Conservation (phyloP, 2,329 filamentous ascomycete species). For the Thelonectria blattea region DNA sequence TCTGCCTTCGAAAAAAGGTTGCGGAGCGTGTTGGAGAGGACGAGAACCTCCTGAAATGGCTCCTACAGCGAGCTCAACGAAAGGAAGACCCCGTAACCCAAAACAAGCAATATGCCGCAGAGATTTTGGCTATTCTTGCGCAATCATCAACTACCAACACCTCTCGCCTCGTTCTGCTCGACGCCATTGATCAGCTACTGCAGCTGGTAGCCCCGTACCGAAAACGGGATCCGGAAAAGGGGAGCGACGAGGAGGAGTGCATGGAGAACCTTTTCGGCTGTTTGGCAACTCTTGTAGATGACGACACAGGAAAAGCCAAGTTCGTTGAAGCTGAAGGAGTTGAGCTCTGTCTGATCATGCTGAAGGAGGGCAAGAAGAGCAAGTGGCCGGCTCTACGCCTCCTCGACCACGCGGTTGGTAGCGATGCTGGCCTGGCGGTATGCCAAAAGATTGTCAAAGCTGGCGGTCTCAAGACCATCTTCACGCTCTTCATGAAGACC, state of each 20-base stretch:
- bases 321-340: slow-evolving; percentile 91
- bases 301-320: slow-evolving; percentile 74
- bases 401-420: slow-evolving; percentile 78
- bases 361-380: slow-evolving; percentile 85
- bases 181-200: slow-evolving; percentile 80
- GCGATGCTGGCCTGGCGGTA: slow-evolving; percentile 58
- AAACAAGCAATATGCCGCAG: slow-evolving; percentile 94
- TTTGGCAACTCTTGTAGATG: slow-evolving; percentile 80
- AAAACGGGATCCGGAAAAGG: slow-evolving; percentile 82
- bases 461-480: slow-evolving; percentile 82
- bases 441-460: slow-evolving; percentile 82
- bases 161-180: slow-evolving; percentile 64
- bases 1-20: slow-evolving; percentile 73
- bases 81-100: slow-evolving; percentile 75
- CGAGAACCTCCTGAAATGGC: slow-evolving; percentile 73
- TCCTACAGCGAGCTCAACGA: slow-evolving; percentile 74
- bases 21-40: slow-evolving; percentile 76
- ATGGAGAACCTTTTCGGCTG: slow-evolving; percentile 93
- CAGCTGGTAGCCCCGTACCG: slow-evolving; percentile 86
- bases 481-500: slow-evolving; percentile 87
- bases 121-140: slow-evolving; percentile 86
- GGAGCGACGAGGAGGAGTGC: slow-evolving; percentile 90
- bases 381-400: slow-evolving; percentile 79
- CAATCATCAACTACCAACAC: slow-evolving; percentile 76
- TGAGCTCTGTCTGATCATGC: slow-evolving; percentile 89